Percentiles rank a stretch among this genome's conserved stretches.
Evolutionary conservation across 768 basidiomycete species (phyloP).

Genomic region (Lactarius deliciosus): DNA sequence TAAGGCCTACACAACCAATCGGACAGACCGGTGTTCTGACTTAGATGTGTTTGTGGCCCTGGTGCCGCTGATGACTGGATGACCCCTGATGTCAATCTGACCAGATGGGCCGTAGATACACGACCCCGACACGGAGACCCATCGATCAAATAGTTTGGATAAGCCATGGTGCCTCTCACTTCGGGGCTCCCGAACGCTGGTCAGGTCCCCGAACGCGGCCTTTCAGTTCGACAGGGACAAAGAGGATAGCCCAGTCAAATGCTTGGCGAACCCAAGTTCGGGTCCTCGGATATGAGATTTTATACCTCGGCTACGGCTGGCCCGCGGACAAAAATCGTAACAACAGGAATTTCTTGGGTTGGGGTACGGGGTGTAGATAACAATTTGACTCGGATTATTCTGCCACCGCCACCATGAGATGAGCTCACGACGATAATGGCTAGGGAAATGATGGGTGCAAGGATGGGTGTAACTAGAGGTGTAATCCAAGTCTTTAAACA

Average conservation of each 20-base stretch:
- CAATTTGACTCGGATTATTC: neutral
- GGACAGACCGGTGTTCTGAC: neutral
- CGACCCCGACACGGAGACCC: neutral
- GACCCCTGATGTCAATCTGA: neutral
- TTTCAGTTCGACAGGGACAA: neutral
- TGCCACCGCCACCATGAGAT: neutral
- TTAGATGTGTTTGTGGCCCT: neutral
- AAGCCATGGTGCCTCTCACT: neutral
- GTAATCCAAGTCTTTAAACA: neutral
- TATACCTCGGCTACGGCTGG: neutral
- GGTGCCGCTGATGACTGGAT: neutral
- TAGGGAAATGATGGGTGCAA: neutral
- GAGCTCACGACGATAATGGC: neutral
- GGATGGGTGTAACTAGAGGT: neutral
- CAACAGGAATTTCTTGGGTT: neutral
- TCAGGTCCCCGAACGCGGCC: neutral
- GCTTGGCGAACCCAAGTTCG: neutral
- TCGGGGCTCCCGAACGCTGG: neutral
- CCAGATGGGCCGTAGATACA: neutral
- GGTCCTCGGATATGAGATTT: neutral
- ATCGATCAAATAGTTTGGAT: neutral
- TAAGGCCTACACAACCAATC: neutral
- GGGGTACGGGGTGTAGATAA: neutral
- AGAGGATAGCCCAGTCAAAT: neutral
- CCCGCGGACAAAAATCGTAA: neutral